phyloP scores from a whole-genome alignment of 495 filamentous ascomycete species.

The Penicilliopsis zonata region DNA sequence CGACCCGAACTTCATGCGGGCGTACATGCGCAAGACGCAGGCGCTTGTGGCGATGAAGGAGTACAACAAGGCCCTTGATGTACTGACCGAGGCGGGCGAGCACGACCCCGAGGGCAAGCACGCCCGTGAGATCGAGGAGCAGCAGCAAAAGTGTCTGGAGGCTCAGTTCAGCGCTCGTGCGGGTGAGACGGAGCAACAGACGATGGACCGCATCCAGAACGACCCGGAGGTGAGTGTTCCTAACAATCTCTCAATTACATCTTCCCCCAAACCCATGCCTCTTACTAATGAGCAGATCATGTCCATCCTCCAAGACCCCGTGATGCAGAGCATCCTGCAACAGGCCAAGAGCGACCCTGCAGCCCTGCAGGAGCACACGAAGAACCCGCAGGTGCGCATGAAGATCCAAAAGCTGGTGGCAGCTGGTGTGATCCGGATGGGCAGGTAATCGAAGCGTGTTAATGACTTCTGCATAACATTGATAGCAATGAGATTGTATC shows the following conservation, averaged over 20 bases:
- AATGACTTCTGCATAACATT: neutral
- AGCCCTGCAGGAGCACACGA: constrained; percentile 92
- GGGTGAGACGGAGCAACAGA: constrained; percentile 95
- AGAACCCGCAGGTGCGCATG: constrained; percentile 66
- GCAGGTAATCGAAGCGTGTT: constrained; percentile 31
- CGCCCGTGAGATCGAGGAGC: constrained; percentile 79
- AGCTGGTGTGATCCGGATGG: constrained; percentile 82
- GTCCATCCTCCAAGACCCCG: constrained; percentile 81
- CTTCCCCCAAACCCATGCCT: too few relatives aligned
- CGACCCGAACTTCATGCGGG: constrained; percentile 87
- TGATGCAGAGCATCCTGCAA: constrained; percentile 96
- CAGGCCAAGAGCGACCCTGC: constrained; percentile 90
- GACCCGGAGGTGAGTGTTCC: constrained; percentile 85
- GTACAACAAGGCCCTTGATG: constrained; percentile 87
- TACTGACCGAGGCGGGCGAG: constrained; percentile 66
- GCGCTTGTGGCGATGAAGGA: constrained; percentile 93
- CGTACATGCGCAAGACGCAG: constrained; percentile 90
- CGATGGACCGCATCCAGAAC: constrained; percentile 76
- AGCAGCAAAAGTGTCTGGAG: constrained; percentile 86
- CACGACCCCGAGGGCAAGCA: constrained; percentile 70
- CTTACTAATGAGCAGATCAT: constrained; percentile 47
- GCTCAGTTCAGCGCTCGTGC: constrained; percentile 81
- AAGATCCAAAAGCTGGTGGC: constrained; percentile 91
- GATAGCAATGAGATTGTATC: too few relatives aligned
- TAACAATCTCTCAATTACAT: too few relatives aligned